Evolutionary conservation across 108 stramenopile species (phyloP).

Genomic region (Cyclostephanos tholiformis): DNA sequence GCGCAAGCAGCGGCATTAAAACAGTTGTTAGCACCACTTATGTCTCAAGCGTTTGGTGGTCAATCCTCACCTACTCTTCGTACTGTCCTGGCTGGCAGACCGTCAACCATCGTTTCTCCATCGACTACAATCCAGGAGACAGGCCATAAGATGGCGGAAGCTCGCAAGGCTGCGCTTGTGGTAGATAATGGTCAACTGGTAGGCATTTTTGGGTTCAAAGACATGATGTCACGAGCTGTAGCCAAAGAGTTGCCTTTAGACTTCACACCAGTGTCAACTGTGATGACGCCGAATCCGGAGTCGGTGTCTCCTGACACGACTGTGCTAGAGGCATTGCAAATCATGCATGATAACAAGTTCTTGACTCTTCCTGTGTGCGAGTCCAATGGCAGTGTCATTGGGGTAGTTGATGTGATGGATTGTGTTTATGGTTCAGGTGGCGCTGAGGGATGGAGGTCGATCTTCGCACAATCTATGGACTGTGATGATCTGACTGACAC

Average conservation of each 20-base stretch:
- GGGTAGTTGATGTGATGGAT: constrained; percentile 96
- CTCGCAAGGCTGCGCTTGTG: constrained; percentile 85
- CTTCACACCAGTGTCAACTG: constrained; percentile 65
- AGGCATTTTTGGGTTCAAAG: constrained; percentile 94
- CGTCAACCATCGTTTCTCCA: constrained; percentile 71
- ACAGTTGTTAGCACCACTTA: constrained; percentile 66
- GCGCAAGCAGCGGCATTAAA: constrained; percentile 72
- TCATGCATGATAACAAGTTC: constrained; percentile 94
- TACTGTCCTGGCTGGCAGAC: constrained; percentile 73
- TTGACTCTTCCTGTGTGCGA: constrained; percentile 92
- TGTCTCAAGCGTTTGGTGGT: constrained; percentile 78
- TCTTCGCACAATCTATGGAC: constrained; percentile 74
- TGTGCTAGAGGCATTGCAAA: constrained; percentile 88
- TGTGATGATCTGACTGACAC: constrained; percentile 66
- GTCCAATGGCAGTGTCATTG: constrained; percentile 79
- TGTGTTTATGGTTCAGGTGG: constrained; percentile 86
- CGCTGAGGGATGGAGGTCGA: constrained; percentile 87
- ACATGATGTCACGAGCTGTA: constrained; percentile 90
- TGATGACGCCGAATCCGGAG: constrained; percentile 95
- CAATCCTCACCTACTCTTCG: constrained; percentile 71
- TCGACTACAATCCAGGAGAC: constrained; percentile 71
- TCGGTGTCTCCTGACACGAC: constrained; percentile 84
- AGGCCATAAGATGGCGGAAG: constrained; percentile 80
- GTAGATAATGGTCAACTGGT: constrained; percentile 76
- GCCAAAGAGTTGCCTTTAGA: constrained; percentile 81